Evolutionary conservation across 495 filamentous ascomycete species (phyloP).

Genomic region (Penicillium verhagenii): DNA sequence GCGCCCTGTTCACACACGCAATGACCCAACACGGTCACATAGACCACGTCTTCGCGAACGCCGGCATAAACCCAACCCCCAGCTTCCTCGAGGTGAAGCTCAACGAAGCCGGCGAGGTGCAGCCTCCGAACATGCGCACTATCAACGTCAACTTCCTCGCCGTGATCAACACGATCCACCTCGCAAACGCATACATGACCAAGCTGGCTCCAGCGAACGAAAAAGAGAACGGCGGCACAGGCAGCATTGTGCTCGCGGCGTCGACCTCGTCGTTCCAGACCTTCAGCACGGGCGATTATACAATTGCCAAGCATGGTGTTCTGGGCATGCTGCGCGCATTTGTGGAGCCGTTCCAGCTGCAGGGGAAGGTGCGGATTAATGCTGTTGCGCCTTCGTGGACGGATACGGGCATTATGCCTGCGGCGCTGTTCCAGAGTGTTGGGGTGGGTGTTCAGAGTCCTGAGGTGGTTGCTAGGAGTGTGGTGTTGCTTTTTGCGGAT

Average conservation of each 20-base stretch:
- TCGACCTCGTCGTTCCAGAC: constrained; percentile 41
- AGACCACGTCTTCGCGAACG: constrained; percentile 52
- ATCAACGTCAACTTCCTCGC: constrained; percentile 47
- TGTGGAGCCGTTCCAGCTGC: constrained; percentile 5
- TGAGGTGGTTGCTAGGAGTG: constrained; percentile 37
- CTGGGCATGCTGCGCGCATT: constrained; percentile 36
- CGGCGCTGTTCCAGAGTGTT: constrained; percentile 19
- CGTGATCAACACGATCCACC: constrained; percentile 37
- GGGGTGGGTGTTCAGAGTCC: constrained; percentile 29
- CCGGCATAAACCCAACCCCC: constrained; percentile 39
- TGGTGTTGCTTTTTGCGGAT: constrained; percentile 36
- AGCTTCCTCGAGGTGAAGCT: constrained; percentile 41
- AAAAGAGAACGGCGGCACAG: constrained; percentile 15
- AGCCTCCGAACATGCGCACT: constrained; percentile 36
- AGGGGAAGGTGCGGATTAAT: constrained; percentile 34
- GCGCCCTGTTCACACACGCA: constrained; percentile 38
- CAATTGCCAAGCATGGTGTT: constrained; percentile 40
- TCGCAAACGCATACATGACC: constrained; percentile 39
- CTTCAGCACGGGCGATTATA: constrained; percentile 37
- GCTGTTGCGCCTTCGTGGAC: constrained; percentile 46
- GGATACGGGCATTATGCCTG: constrained; percentile 29
- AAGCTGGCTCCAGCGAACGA: constrained; percentile 7
- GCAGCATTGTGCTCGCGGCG: constrained; percentile 37
- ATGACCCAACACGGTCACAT: constrained; percentile 40
- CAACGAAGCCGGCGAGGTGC: constrained; percentile 38